phyloP scores from a whole-genome alignment of 768 basidiomycete species.

The Kondoa malvinella region DNA sequence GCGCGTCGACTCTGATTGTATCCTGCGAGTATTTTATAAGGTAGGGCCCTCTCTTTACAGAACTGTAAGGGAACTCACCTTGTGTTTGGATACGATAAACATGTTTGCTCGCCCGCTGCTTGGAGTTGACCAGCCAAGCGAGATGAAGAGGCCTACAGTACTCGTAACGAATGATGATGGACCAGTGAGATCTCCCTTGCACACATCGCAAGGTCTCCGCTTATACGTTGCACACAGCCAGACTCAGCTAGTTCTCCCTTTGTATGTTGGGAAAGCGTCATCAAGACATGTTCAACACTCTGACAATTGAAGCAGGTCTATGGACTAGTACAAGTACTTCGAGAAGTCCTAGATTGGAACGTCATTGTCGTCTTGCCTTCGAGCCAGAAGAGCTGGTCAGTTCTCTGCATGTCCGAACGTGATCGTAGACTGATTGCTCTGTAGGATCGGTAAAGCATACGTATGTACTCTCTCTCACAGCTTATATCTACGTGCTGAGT shows the following conservation, averaged over 20 bases:
- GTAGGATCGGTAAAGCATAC: not conserved
- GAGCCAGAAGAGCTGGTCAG: slow-evolving; percentile 33
- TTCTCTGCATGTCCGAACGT: not conserved
- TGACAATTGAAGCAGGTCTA: too few relatives aligned
- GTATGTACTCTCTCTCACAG: not conserved
- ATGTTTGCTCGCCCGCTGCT: not conserved
- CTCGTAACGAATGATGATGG: slow-evolving; percentile 32
- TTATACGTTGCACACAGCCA: slow-evolving; percentile 16
- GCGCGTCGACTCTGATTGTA: slow-evolving; percentile 71
- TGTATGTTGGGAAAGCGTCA: too few relatives aligned
- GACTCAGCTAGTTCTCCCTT: slow-evolving; percentile 31
- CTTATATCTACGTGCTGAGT: not conserved
- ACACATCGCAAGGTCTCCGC: not conserved
- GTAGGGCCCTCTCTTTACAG: not conserved
- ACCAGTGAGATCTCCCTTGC: slow-evolving; percentile 18
- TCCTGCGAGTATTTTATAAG: slow-evolving; percentile 41
- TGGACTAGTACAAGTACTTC: slow-evolving; percentile 30
- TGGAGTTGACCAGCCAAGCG: not conserved
- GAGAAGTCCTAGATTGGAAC: slow-evolving; percentile 30
- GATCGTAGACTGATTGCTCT: not conserved
- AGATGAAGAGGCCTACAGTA: slow-evolving; percentile 2
- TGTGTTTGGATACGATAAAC: not conserved
- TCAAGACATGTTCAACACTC: too few relatives aligned
- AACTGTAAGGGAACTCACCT: not conserved
- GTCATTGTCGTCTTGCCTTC: slow-evolving; percentile 33